Conservation (phyloP, 495 filamentous ascomycete species). For the Copromyces sp. region DNA sequence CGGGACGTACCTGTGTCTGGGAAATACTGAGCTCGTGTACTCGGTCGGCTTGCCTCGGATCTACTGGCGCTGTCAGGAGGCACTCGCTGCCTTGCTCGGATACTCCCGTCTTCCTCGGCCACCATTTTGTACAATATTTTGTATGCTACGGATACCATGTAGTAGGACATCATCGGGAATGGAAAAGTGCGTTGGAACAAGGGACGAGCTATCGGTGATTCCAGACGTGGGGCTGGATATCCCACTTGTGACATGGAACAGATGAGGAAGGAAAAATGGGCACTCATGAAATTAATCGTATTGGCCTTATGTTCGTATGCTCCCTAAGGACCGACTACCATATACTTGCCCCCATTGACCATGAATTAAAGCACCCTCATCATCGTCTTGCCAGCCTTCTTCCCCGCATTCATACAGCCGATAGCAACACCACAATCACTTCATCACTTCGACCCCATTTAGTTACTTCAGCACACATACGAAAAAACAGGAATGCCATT, state of each 20-base stretch:
- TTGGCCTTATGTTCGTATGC: too few relatives aligned
- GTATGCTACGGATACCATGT: slow-evolving; percentile 1
- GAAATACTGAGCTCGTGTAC: neutral
- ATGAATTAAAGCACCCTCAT: too few relatives aligned
- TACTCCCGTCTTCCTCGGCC: neutral
- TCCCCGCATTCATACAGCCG: neutral
- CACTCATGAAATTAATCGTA: too few relatives aligned
- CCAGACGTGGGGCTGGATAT: neutral
- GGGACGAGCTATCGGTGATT: neutral
- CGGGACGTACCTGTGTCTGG: neutral
- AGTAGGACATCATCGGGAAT: neutral
- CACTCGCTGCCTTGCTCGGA: neutral
- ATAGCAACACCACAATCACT: neutral
- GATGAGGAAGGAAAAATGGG: neutral
- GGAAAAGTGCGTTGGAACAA: neutral
- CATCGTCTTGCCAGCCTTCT: neutral
- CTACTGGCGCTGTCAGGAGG: neutral
- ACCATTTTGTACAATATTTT: slow-evolving; percentile 3
- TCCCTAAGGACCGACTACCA: neutral
- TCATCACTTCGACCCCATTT: neutral
- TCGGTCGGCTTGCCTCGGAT: neutral
- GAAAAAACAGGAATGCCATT: neutral
- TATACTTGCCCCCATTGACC: neutral
- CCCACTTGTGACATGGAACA: neutral
- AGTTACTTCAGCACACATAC: neutral